These are phyloP conservation scores for Coemansia sp. DNA, from an alignment of 192 early-diverging fungal genomes.

Conservation along the genomic window DNA sequence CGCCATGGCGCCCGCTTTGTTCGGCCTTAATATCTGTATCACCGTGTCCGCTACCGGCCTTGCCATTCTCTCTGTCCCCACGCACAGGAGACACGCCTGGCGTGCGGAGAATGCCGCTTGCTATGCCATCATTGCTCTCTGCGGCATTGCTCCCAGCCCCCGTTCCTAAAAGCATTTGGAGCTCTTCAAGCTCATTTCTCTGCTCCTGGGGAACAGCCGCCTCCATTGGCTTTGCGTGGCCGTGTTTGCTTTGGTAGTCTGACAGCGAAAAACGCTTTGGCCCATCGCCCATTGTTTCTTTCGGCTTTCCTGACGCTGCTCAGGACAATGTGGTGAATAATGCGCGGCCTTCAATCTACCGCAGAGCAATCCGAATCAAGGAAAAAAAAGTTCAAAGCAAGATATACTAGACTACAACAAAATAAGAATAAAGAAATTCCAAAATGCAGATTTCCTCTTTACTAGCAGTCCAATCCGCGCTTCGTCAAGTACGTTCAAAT, in stretches of 20 bases:
- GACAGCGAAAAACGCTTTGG: constrained; percentile 57
- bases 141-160: constrained; percentile 6
- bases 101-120: constrained; percentile 29
- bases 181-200: constrained; percentile 55
- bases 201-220: constrained; percentile 19
- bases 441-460: too few species aligned
- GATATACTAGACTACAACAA: not conserved
- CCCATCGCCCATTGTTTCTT: constrained; percentile 36
- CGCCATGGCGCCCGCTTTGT: constrained; percentile 17
- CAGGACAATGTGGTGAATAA: not conserved
- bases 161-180: constrained; percentile 52
- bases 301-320: not conserved
- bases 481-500: too few species aligned
- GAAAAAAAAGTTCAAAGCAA: not conserved
- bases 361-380: not conserved
- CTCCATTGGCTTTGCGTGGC: constrained; percentile 33
- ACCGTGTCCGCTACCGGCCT: constrained; percentile 27
- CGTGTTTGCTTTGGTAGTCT: constrained; percentile 53
- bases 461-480: too few species aligned
- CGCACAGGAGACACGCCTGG: constrained; percentile 46
- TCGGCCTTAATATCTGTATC: constrained; percentile 26
- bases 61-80: not conserved
- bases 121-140: not conserved
- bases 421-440: too few species aligned
- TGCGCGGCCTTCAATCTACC: not conserved